Conservation (phyloP, 208 protist genomes). For the Phytomonas sp. region DNA sequence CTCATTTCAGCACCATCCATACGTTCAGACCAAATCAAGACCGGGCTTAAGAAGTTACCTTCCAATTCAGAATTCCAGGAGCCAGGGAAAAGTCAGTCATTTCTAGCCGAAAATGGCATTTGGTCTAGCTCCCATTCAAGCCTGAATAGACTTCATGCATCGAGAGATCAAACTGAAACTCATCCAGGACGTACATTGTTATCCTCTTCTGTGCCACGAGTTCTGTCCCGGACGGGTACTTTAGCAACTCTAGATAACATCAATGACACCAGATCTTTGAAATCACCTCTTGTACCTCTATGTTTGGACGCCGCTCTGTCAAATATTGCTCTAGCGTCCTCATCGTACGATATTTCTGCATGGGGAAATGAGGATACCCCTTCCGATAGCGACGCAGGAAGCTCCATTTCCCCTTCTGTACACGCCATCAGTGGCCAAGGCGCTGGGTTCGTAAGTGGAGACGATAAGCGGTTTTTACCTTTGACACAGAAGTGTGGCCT, state of each 20-base stretch:
- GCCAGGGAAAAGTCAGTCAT: background rate
- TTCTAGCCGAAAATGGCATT: background rate
- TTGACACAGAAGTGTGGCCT: background rate
- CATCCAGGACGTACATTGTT: background rate
- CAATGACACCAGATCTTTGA: background rate
- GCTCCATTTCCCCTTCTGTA: background rate
- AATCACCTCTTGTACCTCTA: background rate
- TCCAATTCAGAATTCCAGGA: background rate
- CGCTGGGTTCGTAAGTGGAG: background rate
- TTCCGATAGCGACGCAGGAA: background rate
- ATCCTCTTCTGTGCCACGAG: background rate
- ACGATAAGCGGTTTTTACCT: background rate
- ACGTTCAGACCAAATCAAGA: background rate
- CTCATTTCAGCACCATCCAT: background rate
- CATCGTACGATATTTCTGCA: background rate
- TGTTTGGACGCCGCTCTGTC: background rate
- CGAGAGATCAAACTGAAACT: background rate
- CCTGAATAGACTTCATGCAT: background rate
- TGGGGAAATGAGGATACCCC: slow-evolving; percentile 9
- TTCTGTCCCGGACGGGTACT: background rate
- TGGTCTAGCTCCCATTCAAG: background rate
- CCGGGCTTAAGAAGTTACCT: background rate
- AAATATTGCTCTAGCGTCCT: background rate
- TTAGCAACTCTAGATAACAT: background rate
- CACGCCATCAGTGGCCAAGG: background rate